Percentiles rank a stretch among this genome's conserved stretches.
phyloP scores from a whole-genome alignment of 495 filamentous ascomycete genomes.

The Pseudoneurospora amorphoporcata region DNA sequence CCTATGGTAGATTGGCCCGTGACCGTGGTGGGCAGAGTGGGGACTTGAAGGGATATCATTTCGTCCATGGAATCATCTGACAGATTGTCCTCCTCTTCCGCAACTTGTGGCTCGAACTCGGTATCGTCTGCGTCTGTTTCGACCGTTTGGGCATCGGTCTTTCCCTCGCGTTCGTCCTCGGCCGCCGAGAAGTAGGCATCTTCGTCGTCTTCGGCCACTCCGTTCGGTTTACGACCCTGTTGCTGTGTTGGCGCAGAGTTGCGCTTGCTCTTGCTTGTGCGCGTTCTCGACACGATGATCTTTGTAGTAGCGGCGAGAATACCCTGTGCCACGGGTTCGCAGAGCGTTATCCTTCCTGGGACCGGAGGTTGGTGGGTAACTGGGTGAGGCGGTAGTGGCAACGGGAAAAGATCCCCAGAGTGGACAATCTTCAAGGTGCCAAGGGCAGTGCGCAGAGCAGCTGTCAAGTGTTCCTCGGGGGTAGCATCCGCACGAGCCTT shows the following conservation, averaged over 20 bases:
- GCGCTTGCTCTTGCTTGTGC: slow-evolving; percentile 34
- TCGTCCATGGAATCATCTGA: slow-evolving; percentile 72
- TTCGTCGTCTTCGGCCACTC: slow-evolving; percentile 53
- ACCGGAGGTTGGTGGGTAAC: slow-evolving; percentile 77
- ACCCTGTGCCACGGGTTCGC: slow-evolving; percentile 74
- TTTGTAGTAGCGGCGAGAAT: slow-evolving; percentile 57
- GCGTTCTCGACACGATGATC: slow-evolving; percentile 54
- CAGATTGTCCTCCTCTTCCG: slow-evolving; percentile 50
- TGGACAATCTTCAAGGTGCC: slow-evolving; percentile 64
- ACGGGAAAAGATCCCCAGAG: slow-evolving; percentile 69
- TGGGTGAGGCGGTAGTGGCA: slow-evolving; percentile 77
- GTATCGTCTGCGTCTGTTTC: slow-evolving; percentile 33
- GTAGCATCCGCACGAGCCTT: slow-evolving; percentile 26
- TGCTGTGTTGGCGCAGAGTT: slow-evolving; percentile 23
- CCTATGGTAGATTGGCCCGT: slow-evolving; percentile 59
- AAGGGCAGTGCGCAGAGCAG: slow-evolving; percentile 69
- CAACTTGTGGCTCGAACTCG: slow-evolving; percentile 47
- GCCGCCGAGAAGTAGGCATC: slow-evolving; percentile 84
- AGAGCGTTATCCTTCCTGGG: slow-evolving; percentile 71
- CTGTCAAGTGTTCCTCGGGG: slow-evolving; percentile 56
- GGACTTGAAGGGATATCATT: slow-evolving; percentile 74
- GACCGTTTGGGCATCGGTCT: slow-evolving; percentile 29
- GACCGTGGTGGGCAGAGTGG: slow-evolving; percentile 58
- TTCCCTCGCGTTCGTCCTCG: slow-evolving; percentile 50
- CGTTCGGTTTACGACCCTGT: slow-evolving; percentile 39